A percentile compares a stretch with the other conserved stretches of the same genome.
Conservation (phyloP, 1,284 basidiomycete species). For the Neotropicomus parvogracilis region DNA sequence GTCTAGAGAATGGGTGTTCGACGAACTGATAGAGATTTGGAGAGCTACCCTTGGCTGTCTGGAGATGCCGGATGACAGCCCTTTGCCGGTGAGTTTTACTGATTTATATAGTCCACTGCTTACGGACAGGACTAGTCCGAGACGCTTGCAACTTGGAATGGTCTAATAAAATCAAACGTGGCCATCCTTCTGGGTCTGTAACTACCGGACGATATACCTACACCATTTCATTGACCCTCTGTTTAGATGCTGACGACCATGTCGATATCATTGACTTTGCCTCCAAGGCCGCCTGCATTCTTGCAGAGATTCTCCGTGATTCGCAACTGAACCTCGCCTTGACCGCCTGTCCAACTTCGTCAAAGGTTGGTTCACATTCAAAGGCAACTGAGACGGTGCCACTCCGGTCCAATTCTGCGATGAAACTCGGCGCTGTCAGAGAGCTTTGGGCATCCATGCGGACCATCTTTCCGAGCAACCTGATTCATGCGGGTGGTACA, state of each 20-base stretch:
- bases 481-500: slow-evolving; percentile 42
- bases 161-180: slow-evolving; percentile 40
- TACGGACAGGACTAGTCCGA: slow-evolving; percentile 30
- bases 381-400: slow-evolving; percentile 2
- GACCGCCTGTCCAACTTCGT: slow-evolving; percentile 19
- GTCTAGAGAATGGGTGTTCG: slow-evolving; percentile 49
- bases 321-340: slow-evolving; percentile 45
- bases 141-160: slow-evolving; percentile 41
- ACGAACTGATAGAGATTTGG: slow-evolving; percentile 55
- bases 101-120: slow-evolving; percentile 8
- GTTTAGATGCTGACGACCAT: slow-evolving; percentile 33
- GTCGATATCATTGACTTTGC: slow-evolving; percentile 40
- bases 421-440: slow-evolving; percentile 52
- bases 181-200: slow-evolving; percentile 29
- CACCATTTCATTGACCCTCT: slow-evolving; percentile 12
- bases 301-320: slow-evolving; percentile 52
- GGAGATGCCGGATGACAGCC: slow-evolving; percentile 37
- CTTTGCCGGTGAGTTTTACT: slow-evolving; percentile 41
- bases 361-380: slow-evolving; percentile 10
- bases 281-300: slow-evolving; percentile 38
- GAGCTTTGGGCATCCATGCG: slow-evolving; percentile 52
- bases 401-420: slow-evolving; percentile 36
- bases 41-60: slow-evolving; percentile 44
- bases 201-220: slow-evolving; percentile 15
- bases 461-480: slow-evolving; percentile 39